phyloP scores from a whole-genome alignment of 2,329 filamentous ascomycete species.

The Colletotrichum spinosum region DNA sequence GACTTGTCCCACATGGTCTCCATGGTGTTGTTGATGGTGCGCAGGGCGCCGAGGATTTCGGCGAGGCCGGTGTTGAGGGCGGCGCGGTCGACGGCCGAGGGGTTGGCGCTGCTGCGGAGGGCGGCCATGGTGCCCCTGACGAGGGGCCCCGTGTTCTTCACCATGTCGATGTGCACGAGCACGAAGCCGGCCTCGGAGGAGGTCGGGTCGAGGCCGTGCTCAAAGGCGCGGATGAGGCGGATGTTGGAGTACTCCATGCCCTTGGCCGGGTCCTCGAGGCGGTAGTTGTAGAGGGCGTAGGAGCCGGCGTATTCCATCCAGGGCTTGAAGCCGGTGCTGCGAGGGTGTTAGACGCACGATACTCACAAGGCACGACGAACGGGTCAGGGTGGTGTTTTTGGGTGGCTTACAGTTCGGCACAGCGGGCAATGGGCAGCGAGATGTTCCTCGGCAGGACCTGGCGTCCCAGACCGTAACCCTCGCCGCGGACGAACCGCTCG shows the following conservation, averaged over 20 bases:
- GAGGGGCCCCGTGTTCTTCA: constrained; percentile 83
- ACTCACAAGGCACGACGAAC: constrained; percentile 2
- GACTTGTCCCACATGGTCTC: constrained; percentile 93
- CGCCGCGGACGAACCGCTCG: constrained; percentile 75
- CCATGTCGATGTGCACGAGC: constrained; percentile 97
- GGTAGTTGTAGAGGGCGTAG: constrained; percentile 78
- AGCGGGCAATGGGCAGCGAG: constrained; percentile 83
- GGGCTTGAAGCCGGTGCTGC: constrained; percentile 79
- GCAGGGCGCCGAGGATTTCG: constrained; percentile 72
- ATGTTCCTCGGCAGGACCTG: constrained; percentile 79
- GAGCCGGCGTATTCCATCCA: constrained; percentile 89
- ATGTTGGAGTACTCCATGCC: constrained; percentile 76
- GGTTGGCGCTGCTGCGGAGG: constrained; percentile 53
- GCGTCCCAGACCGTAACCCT: constrained; percentile 82
- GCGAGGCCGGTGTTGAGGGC: constrained; percentile 73
- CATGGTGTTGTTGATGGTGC: constrained; percentile 82
- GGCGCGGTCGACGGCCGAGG: constrained; percentile 39
- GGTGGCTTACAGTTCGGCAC: constrained; percentile 81
- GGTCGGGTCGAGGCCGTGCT: constrained; percentile 85
- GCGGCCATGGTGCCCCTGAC: constrained; percentile 78
- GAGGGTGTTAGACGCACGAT: not conserved
- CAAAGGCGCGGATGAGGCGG: constrained; percentile 89
- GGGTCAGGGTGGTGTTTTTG: not conserved
- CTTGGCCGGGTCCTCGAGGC: constrained; percentile 64
- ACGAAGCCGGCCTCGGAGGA: constrained; percentile 96